These are phyloP conservation scores for Porphyra umbilicalis DNA, from an alignment of 31 red algal species.

Conservation along the genomic window DNA sequence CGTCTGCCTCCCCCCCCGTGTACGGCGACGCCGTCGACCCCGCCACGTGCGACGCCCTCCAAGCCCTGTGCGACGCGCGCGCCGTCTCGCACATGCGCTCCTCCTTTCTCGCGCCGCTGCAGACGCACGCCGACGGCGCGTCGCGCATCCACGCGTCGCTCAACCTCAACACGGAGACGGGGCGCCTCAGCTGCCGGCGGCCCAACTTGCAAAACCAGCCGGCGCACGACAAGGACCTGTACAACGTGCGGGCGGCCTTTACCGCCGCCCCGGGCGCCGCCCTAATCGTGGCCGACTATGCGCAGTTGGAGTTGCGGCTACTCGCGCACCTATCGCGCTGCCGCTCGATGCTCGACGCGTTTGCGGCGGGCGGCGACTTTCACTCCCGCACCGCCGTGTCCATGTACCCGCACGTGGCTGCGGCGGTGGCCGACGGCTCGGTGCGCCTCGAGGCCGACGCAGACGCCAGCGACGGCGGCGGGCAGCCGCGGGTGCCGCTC, in stretches of 20 bases:
- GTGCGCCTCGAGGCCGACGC: constrained; percentile 41
- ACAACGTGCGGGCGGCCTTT: constrained; percentile 78
- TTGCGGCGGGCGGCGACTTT: constrained; percentile 91
- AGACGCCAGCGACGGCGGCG: neutral
- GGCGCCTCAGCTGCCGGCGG: constrained; percentile 70
- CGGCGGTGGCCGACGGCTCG: constrained; percentile 44
- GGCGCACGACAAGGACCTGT: constrained; percentile 86
- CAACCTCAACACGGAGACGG: constrained; percentile 93
- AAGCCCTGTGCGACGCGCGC: constrained; percentile 57
- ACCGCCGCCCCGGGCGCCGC: constrained; percentile 57
- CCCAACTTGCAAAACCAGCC: constrained; percentile 97
- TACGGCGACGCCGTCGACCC: constrained; percentile 14
- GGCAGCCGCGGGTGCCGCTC: constrained; percentile 25
- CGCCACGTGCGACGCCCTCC: constrained; percentile 54
- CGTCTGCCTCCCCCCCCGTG: constrained; percentile 19
- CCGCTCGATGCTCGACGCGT: constrained; percentile 88
- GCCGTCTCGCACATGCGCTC: constrained; percentile 61
- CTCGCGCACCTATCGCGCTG: constrained; percentile 84
- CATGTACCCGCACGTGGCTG: constrained; percentile 80
- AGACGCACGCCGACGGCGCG: constrained; percentile 42
- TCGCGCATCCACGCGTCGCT: constrained; percentile 87
- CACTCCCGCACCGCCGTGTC: constrained; percentile 79
- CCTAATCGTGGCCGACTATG: constrained; percentile 91
- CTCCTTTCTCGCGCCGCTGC: constrained; percentile 77
- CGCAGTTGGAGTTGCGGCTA: constrained; percentile 80